Conservation (phyloP, 2,329 filamentous ascomycete species). For the Colletotrichum sojae region DNA sequence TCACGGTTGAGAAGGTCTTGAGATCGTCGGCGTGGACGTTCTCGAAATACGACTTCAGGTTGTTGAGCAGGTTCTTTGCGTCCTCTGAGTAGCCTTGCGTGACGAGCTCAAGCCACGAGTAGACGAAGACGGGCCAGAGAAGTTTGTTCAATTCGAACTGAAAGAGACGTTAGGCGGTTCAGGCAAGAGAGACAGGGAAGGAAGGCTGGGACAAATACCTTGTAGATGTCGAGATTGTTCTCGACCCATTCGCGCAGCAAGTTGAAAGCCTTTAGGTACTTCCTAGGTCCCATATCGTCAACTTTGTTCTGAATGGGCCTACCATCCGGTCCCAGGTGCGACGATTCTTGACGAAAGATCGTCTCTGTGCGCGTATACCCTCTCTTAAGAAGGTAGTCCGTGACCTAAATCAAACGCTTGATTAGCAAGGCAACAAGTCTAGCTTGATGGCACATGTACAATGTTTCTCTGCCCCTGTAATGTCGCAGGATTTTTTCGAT, state of each 20-base stretch:
- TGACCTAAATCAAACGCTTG: conserved; percentile 66
- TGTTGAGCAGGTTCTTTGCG: conserved; percentile 79
- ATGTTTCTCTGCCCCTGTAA: too few species aligned
- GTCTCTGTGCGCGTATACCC: conserved; percentile 95
- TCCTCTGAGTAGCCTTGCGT: conserved; percentile 79
- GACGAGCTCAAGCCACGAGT: conserved; percentile 88
- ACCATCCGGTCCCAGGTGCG: conserved; percentile 85
- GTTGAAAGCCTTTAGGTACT: conserved; percentile 82
- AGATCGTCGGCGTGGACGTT: conserved; percentile 86
- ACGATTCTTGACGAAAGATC: conserved; percentile 91
- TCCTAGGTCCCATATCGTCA: conserved; percentile 80
- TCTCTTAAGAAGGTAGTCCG: conserved; percentile 96
- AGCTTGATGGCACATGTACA: not conserved
- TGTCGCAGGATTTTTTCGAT: too few species aligned
- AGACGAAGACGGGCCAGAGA: conserved; percentile 94
- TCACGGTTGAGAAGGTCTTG: conserved; percentile 79
- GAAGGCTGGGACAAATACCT: conserved; percentile 63
- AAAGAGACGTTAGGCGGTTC: conserved; percentile 38
- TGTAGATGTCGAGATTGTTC: conserved; percentile 93
- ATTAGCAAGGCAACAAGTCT: not conserved
- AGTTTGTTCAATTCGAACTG: conserved; percentile 90
- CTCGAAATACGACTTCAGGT: conserved; percentile 79
- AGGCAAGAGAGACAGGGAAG: conserved; percentile 24
- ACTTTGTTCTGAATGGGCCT: conserved; percentile 76
- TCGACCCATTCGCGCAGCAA: conserved; percentile 88